These are phyloP conservation scores for Gossypium rotundifolium DNA, from an alignment of 345 rosid species.

Conservation along the genomic window DNA sequence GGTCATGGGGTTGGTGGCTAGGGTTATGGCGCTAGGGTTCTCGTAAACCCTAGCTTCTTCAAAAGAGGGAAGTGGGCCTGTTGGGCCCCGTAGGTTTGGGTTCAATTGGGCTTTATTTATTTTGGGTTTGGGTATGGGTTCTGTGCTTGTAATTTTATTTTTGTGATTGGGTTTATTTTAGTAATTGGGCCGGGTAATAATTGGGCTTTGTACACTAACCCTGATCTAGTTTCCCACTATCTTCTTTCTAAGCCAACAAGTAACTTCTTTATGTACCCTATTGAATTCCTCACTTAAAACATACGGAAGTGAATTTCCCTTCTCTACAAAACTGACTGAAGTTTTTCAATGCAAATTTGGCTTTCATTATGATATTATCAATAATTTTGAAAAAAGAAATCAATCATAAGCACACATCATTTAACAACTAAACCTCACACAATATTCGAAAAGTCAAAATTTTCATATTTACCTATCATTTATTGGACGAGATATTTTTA, in stretches of 20 bases:
- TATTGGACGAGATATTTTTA: constrained; percentile 40
- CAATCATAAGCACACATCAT: background rate
- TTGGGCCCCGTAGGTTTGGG: no score
- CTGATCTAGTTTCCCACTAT: background rate
- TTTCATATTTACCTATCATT: constrained; percentile 39
- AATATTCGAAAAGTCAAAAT: background rate
- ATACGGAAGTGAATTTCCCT: background rate
- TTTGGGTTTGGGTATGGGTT: no score
- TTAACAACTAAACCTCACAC: background rate
- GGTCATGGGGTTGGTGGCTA: no score
- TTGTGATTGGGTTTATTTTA: no score
- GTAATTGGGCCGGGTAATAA: no score
- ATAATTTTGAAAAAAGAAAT: background rate
- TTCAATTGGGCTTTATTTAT: no score
- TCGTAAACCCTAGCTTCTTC: no score
- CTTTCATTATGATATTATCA: background rate
- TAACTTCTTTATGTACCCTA: background rate
- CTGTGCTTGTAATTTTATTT: no score
- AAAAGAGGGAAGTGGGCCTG: no score
- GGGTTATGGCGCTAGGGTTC: no score
- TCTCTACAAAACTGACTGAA: background rate
- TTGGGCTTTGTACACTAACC: no score
- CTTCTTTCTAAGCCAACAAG: background rate
- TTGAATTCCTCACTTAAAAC: background rate
- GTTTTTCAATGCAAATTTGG: background rate